These are phyloP conservation scores for Boletus fagicola DNA, from an alignment of 768 basidiomycete species.

Conservation along the genomic window DNA sequence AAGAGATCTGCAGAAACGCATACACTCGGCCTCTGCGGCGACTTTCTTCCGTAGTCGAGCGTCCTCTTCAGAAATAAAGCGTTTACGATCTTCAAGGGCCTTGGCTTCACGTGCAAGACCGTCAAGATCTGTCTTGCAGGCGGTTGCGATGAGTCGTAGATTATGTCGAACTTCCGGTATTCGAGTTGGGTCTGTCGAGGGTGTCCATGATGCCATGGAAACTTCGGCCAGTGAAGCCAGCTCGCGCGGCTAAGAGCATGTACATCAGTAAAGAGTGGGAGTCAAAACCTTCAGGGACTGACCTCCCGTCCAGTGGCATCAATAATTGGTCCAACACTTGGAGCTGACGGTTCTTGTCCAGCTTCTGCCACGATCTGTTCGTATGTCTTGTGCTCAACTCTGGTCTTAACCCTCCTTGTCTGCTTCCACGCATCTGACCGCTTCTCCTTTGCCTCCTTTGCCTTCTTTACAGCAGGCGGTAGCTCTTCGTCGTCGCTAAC, in stretches of 20 bases:
- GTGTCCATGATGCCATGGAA: slow-evolving; percentile 76
- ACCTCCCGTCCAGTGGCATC: slow-evolving; percentile 94
- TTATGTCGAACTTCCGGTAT: slow-evolving; percentile 98
- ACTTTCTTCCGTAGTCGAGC: slow-evolving; percentile 64
- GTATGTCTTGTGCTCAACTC: slow-evolving; percentile 93
- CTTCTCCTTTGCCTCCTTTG: slow-evolving; percentile 56
- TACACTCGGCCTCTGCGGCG: slow-evolving; percentile 75
- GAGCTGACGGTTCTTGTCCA: slow-evolving; percentile 51
- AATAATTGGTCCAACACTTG: slow-evolving; percentile 82
- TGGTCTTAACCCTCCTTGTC: slow-evolving; percentile 80
- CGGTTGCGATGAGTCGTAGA: slow-evolving; percentile 79
- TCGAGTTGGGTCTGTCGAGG: slow-evolving; percentile 80
- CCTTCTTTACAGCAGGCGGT: slow-evolving; percentile 30
- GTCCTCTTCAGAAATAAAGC: slow-evolving; percentile 70
- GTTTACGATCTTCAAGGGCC: slow-evolving; percentile 74
- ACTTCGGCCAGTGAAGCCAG: slow-evolving; percentile 82
- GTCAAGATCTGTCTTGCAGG: slow-evolving; percentile 80
- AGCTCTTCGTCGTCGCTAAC: slow-evolving; percentile 70
- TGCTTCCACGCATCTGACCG: slow-evolving; percentile 83
- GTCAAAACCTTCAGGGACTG: slow-evolving; percentile 30
- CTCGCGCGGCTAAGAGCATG: slow-evolving; percentile 66
- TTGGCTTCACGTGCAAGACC: slow-evolving; percentile 90
- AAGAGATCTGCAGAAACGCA: slow-evolving; percentile 24
- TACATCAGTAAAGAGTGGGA: slow-evolving; percentile 4
- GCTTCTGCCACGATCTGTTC: slow-evolving; percentile 93